Base-by-base conservation (phyloP, 805 yeast species). In the Cyberlindnera galapagoensis region DNA sequence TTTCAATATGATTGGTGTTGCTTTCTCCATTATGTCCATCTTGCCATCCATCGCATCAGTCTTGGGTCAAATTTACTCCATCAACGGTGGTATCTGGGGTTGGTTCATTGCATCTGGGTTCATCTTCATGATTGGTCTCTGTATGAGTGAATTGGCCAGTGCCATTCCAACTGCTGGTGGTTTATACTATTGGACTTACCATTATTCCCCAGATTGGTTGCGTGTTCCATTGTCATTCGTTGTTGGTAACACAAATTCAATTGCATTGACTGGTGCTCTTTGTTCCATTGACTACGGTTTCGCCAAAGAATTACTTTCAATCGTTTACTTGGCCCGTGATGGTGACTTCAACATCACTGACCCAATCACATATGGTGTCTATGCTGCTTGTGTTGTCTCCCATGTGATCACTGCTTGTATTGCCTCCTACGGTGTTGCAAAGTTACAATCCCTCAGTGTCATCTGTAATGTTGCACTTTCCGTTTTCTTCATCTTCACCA, bases 151-250 rank as follows among this genome's bases (percentile, higher is more conserved):
- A 46, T 54, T 78, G 40, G 83, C 80, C 1, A 69, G 79, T 22
- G 71, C 86, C 1, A 69, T 76, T 42, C 88, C 90, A 18, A 80
- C 88, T 1, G 71, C 81, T 14, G 88, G 88, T 34, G 88, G 88
- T 7, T 58, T 80, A 24, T 81, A 77, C 50, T 75, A 71, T 54
- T 76, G 81, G 77, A 73, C 83, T 2, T 74, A 65, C 53, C 67
- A 75, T 49, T 79, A 75, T 49, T 75, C 86, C 17, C 87, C 85
- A 2, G 68, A 62, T 30, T 43, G 47, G 4, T 44, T 63, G 20
- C 65, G 71, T 47, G 67, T 69, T 13, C 74, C 77, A 1, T 52
- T 77, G 20, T 71, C 80, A 26, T 80, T 69, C 46, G 49, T 80
- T 26, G 74, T 80, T 38, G 90, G 87, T 5, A 69, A 76, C 46